Conservation (phyloP, 768 basidiomycete species). For the Phylloporus sp. region DNA sequence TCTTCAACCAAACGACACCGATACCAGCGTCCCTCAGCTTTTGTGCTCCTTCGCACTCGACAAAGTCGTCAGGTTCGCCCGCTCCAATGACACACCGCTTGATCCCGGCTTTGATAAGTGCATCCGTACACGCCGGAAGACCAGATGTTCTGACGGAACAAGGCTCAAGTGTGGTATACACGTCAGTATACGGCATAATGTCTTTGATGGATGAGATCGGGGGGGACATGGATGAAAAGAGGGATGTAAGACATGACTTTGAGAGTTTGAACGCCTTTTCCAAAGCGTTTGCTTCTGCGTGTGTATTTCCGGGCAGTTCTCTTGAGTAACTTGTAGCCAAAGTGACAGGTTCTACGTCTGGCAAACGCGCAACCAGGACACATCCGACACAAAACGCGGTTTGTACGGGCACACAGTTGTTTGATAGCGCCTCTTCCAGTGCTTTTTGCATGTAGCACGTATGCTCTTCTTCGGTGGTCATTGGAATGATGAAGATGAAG, state of each 20-base stretch:
- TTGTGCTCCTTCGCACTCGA: slow-evolving; percentile 83
- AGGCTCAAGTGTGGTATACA: slow-evolving; percentile 96
- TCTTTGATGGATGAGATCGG: slow-evolving; percentile 36
- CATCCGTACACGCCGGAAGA: slow-evolving; percentile 79
- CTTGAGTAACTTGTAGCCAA: slow-evolving; percentile 85
- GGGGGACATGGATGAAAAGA: slow-evolving; percentile 36
- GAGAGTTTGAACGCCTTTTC: slow-evolving; percentile 58
- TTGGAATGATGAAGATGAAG: background rate
- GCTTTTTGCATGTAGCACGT: slow-evolving; percentile 56
- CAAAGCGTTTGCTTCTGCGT: slow-evolving; percentile 94
- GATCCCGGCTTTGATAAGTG: slow-evolving; percentile 68
- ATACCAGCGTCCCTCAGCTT: slow-evolving; percentile 68
- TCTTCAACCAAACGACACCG: slow-evolving; percentile 69
- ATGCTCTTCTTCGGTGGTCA: slow-evolving; percentile 26
- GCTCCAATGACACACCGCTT: slow-evolving; percentile 83
- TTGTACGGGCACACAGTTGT: slow-evolving; percentile 60
- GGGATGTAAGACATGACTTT: slow-evolving; percentile 37
- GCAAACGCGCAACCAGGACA: slow-evolving; percentile 53
- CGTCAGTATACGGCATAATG: slow-evolving; percentile 58
- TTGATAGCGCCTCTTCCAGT: slow-evolving; percentile 54
- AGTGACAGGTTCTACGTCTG: slow-evolving; percentile 43
- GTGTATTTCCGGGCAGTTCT: slow-evolving; percentile 90
- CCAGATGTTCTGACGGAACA: slow-evolving; percentile 90
- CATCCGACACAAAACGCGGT: slow-evolving; percentile 94
- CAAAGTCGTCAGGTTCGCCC: slow-evolving; percentile 91